phyloP scores from a whole-genome alignment of 1,284 basidiomycete genomes.

The Phylloporus sp. region DNA sequence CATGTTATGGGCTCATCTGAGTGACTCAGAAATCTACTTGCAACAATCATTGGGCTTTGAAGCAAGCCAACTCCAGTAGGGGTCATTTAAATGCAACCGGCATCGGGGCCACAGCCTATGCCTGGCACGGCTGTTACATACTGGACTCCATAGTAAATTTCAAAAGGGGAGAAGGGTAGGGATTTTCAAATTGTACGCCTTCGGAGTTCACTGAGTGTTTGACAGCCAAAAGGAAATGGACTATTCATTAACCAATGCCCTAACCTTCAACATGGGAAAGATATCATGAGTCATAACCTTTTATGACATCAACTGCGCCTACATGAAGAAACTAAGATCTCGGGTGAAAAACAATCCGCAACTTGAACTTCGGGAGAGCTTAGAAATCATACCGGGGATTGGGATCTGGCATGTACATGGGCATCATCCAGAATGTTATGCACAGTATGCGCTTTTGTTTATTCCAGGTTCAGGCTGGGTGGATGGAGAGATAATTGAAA shows the following conservation, averaged over 20 bases:
- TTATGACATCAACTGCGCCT: constrained; percentile 26
- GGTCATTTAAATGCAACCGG: constrained; percentile 14
- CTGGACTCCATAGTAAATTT: neutral
- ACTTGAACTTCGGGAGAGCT: no score
- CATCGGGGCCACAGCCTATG: constrained; percentile 3
- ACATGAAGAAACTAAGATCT: constrained; percentile 12
- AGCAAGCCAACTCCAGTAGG: constrained; percentile 5
- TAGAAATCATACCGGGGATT: no score
- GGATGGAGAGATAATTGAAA: no score
- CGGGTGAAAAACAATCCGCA: no score
- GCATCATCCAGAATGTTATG: no score
- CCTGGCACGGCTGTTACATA: constrained; percentile 5
- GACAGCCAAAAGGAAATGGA: constrained; percentile 33
- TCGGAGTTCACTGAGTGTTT: neutral
- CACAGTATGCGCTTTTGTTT: no score
- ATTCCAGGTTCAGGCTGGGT: no score
- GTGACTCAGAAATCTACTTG: neutral
- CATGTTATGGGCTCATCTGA: no score
- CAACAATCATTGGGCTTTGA: constrained; percentile 19
- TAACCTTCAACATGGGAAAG: constrained; percentile 8
- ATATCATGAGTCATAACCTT: neutral
- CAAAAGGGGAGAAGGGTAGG: neutral
- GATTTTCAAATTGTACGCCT: neutral
- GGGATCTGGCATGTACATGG: no score
- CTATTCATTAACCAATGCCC: constrained; percentile 21